Percentiles rank a stretch among this genome's conserved stretches.
Evolutionary conservation across 441 rosid species (phyloP).

Genomic region (Aleurites moluccanus): DNA sequence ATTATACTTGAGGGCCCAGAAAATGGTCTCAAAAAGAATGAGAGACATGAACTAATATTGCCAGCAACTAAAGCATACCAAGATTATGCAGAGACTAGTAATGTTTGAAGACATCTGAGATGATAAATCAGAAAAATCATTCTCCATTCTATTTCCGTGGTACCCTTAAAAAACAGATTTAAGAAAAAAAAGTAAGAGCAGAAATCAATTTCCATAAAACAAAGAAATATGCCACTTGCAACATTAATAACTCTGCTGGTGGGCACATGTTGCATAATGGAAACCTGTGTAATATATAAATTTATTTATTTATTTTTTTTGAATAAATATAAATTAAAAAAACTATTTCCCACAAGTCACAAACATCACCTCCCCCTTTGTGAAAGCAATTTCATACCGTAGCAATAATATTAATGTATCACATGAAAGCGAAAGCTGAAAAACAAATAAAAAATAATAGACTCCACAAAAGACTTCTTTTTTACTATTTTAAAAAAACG

Average conservation of each 20-base stretch:
- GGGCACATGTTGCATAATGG: constrained; percentile 25
- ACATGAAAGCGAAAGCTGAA: constrained; percentile 21
- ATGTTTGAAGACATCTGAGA: constrained; percentile 9
- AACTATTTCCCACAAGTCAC: constrained; percentile 20
- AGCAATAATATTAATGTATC: constrained; percentile 15
- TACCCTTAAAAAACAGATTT: background rate
- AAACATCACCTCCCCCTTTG: constrained; percentile 6
- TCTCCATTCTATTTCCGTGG: background rate
- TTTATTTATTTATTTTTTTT: too few species aligned
- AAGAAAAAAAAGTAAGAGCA: background rate
- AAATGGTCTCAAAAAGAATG: background rate
- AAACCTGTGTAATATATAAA: constrained; percentile 20
- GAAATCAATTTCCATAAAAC: background rate
- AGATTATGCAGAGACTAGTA: background rate
- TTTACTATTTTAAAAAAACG: background rate
- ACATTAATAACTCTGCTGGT: constrained; percentile 25
- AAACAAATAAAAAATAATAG: constrained; percentile 11
- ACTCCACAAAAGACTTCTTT: constrained; percentile 5
- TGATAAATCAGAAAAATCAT: constrained; percentile 11
- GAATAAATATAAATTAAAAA: constrained; percentile 21
- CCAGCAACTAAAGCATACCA: background rate
- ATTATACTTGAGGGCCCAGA: background rate
- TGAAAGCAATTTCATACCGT: constrained; percentile 8
- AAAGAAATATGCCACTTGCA: constrained; percentile 23
- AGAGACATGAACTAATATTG: background rate